Percentiles rank a stretch among this genome's conserved stretches.
Evolutionary conservation across 768 basidiomycete species (phyloP).

Genomic region (Lanmaoa rubissima): DNA sequence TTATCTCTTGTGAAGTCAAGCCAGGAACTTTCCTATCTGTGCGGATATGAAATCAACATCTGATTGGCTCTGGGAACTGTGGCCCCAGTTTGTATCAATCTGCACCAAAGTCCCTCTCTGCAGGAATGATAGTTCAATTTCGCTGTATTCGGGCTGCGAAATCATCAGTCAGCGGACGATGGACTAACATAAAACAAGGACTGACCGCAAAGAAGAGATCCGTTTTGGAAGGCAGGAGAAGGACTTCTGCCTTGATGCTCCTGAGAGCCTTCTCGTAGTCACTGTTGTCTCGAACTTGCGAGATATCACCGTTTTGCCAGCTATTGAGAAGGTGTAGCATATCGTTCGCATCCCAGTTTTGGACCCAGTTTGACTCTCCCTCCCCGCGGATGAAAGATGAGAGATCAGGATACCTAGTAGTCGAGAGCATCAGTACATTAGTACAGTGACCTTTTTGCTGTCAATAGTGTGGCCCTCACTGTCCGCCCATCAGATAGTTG

Average conservation of each 20-base stretch:
- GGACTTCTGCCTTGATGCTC: constrained; percentile 47
- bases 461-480: constrained; percentile 22
- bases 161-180: not conserved
- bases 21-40: constrained; percentile 14
- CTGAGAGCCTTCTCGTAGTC: constrained; percentile 41
- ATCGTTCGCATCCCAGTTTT: constrained; percentile 54
- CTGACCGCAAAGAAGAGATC: constrained; percentile 55
- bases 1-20: not conserved
- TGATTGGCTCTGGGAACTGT: constrained; percentile 6
- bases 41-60: constrained; percentile 10
- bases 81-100: constrained; percentile 36
- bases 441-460: too few species aligned
- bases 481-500: constrained; percentile 40
- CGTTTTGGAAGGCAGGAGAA: constrained; percentile 57
- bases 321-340: constrained; percentile 48
- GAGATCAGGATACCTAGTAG: constrained; percentile 46
- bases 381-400: constrained; percentile 46
- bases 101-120: constrained; percentile 42
- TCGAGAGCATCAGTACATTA: not conserved
- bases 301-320: constrained; percentile 51
- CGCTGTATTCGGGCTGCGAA: constrained; percentile 51
- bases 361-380: constrained; percentile 46
- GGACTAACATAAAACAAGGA: not conserved
- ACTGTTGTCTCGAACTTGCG: constrained; percentile 42
- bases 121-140: constrained; percentile 42